Evolutionary conservation across 1,284 basidiomycete genomes (phyloP), one percentile per base, ranked within the genome.

Genomic region (Fomitopsis schrenkii): DNA sequence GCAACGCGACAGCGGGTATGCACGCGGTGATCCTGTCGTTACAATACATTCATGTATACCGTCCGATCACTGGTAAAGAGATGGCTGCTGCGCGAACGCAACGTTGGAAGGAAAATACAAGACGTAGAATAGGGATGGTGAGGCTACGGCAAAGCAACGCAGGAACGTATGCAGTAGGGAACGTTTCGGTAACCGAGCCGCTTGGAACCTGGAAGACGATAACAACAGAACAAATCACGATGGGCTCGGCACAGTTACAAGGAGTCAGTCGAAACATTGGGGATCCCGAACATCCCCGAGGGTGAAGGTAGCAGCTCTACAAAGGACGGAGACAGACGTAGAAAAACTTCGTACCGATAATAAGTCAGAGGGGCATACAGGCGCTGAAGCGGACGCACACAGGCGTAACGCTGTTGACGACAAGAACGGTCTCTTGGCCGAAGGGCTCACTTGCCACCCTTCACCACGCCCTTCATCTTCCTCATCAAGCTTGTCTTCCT

Each of bases 401-500:
- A 33, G 4, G 30, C 35, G 19, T 35, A 14, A 14, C n/a, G n/a
- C 19, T 17, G 8, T n/a, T 14, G 33, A 30, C 52, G 36, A 30
- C 17, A 17, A 22, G 10, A 17, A 44, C 5, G 22, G 4, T 44
- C 42, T 44, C 38, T 14, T 38, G 15, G 38, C 41, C 19, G 5
- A 3, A 14, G 14, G 22, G 30, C 59, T 62, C 56, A 64, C 62
- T 68, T 69, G 53, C 63, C 60, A 12, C 84, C 85, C 62, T 86
- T 83, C 61, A 91, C 88, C 10, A 80, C 89, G 40, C 83, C 80
- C 66, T 87, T 87, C 58, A 93, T 83, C 72, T 86, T 92, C 82
- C 87, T 89, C 79, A 93, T 80, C 59, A 93, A 75, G 70, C 90
- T 92, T 2, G 87, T 82, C 81, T 87, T 93, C 69, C 90, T 79